Evolutionary conservation across 257 asterid species (phyloP).

Genomic region (Osmanthus fragrans): DNA sequence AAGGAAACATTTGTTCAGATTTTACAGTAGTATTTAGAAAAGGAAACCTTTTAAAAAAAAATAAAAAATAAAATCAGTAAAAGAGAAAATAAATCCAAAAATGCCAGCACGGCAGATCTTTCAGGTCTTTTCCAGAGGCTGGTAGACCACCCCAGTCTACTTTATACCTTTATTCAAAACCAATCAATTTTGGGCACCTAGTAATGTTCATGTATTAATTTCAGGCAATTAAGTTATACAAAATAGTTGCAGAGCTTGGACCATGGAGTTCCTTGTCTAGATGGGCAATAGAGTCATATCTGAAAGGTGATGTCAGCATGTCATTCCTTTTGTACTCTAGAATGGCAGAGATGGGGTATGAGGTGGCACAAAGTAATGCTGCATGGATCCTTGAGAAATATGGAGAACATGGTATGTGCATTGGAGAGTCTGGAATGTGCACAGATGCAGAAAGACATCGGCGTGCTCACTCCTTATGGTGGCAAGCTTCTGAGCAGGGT

Average conservation of each 20-base stretch:
- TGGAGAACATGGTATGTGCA: slow-evolving; percentile 80
- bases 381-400: slow-evolving; percentile 99
- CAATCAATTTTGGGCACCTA: slow-evolving; percentile 7
- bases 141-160: not conserved
- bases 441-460: slow-evolving; percentile 93
- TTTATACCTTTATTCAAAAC: not conserved
- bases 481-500: slow-evolving; percentile 99
- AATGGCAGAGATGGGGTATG: slow-evolving; percentile 98
- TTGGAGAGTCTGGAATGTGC: slow-evolving; percentile 92
- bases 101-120: not conserved
- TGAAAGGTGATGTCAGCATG: slow-evolving; percentile 87
- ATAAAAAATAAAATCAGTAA: too few relatives aligned
- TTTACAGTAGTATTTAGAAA: not conserved
- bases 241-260: slow-evolving; percentile 95
- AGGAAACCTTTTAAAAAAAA: not conserved
- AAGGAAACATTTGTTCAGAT: not conserved
- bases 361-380: slow-evolving; percentile 98
- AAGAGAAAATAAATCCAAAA: not conserved
- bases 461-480: slow-evolving; percentile 87
- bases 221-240: slow-evolving; percentile 91
- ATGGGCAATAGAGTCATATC: slow-evolving; percentile 95
- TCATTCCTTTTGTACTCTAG: slow-evolving; percentile 86
- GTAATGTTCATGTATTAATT: slow-evolving; percentile 14
- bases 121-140: too few relatives aligned
- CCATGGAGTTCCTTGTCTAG: slow-evolving; percentile 99